phyloP scores from a whole-genome alignment of 2,329 filamentous ascomycete species.

The Trichoderma sp. region DNA sequence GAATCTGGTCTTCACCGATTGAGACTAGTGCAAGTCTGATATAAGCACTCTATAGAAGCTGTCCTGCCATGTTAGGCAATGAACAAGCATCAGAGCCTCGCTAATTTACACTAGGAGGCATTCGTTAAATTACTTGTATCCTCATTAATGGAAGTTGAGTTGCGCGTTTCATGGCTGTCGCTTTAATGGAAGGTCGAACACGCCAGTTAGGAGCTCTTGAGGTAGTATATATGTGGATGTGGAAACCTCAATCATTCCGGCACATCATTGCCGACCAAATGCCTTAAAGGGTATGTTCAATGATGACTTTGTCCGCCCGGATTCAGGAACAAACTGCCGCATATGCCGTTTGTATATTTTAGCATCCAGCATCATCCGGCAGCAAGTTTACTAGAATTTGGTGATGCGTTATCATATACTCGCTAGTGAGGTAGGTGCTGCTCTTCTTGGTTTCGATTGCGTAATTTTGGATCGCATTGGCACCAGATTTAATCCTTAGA shows the following conservation, averaged over 20 bases:
- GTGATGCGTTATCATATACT: not conserved
- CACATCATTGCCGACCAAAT: conserved; percentile 7
- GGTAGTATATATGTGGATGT: too few species aligned
- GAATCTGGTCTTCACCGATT: not conserved
- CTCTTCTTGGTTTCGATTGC: not conserved
- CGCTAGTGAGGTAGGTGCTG: not conserved
- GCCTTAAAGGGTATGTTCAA: not conserved
- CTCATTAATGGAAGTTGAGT: not conserved
- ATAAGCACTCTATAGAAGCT: conserved; percentile 12
- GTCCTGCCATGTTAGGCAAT: conserved; percentile 6
- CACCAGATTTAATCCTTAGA: too few species aligned
- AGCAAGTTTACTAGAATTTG: not conserved
- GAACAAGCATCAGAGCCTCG: not conserved
- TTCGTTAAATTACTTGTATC: conserved; percentile 6
- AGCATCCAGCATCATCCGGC: not conserved
- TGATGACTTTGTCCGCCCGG: not conserved
- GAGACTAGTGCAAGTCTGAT: conserved; percentile 6
- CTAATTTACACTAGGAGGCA: not conserved
- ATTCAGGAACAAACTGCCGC: not conserved
- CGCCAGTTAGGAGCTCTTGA: too few species aligned
- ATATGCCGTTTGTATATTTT: not conserved
- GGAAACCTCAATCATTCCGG: not conserved
- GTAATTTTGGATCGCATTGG: not conserved
- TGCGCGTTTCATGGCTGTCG: not conserved
- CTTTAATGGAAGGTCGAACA: conserved; percentile 1